A percentile compares a stretch with the other conserved stretches of the same genome.
These are phyloP conservation scores for Kluyveromyces siamensis DNA, from an alignment of 805 yeast species.

Conservation along the genomic window DNA sequence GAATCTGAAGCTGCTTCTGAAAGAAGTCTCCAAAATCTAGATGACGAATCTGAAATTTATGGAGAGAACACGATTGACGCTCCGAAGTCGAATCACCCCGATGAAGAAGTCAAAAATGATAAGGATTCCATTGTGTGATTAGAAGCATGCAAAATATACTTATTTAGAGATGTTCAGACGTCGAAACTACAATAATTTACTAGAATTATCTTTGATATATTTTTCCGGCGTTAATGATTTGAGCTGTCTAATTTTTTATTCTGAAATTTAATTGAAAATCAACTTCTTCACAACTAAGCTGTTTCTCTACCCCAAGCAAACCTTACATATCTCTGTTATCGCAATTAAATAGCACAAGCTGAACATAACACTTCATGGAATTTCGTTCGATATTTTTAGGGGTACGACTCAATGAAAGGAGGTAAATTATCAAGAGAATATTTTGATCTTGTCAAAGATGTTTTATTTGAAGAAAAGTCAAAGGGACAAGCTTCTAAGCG, in stretches of 20 bases:
- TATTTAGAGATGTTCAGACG: too few species aligned
- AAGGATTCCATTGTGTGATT: background rate
- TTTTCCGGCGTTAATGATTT: too few species aligned
- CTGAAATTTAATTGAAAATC: background rate
- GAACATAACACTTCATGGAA: too few species aligned
- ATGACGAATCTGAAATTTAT: background rate
- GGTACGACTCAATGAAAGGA: conserved; percentile 12
- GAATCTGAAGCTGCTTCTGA: conserved; percentile 1
- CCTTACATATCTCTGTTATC: background rate
- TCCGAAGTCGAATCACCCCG: background rate
- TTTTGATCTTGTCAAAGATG: conserved; percentile 24
- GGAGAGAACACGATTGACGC: background rate
- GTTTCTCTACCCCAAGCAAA: background rate
- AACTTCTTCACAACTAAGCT: background rate
- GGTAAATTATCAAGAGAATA: conserved; percentile 21
- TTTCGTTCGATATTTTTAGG: too few species aligned
- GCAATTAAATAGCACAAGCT: too few species aligned
- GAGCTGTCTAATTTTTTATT: too few species aligned
- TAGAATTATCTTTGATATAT: too few species aligned
- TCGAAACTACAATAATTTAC: too few species aligned
- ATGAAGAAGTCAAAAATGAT: background rate
- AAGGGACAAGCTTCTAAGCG: conserved; percentile 9
- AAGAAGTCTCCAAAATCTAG: background rate
- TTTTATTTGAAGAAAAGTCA: conserved; percentile 16
- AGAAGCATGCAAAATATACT: too few species aligned